Evolutionary conservation across 2,329 filamentous ascomycete genomes (phyloP).

Genomic region (Beauveria varroae): DNA sequence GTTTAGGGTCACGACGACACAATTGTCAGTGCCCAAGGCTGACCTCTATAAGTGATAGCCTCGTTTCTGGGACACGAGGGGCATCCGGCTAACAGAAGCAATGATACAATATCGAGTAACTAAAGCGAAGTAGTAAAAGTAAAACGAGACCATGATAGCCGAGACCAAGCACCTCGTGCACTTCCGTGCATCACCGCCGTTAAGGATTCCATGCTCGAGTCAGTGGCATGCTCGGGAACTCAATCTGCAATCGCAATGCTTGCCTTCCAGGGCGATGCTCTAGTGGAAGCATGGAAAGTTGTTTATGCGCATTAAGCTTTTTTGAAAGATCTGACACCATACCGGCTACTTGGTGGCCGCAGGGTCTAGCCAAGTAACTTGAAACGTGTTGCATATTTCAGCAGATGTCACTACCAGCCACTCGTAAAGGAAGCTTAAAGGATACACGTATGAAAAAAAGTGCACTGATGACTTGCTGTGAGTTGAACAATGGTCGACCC

Average conservation of each 20-base stretch:
- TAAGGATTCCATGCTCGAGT: background rate
- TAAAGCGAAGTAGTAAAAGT: background rate
- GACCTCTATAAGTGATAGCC: background rate
- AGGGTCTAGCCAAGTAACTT: background rate
- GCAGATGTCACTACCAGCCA: background rate
- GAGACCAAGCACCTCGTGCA: background rate
- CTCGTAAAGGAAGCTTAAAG: background rate
- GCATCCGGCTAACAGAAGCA: background rate
- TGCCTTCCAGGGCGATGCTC: background rate
- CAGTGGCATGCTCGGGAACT: background rate
- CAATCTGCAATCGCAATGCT: constrained; percentile 5
- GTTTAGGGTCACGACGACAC: background rate
- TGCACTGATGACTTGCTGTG: background rate
- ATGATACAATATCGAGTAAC: background rate
- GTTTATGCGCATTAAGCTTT: background rate
- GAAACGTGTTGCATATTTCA: constrained; percentile 2
- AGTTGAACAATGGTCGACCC: background rate
- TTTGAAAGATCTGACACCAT: background rate
- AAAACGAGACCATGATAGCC: background rate
- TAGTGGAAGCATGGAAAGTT: background rate
- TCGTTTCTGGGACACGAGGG: background rate
- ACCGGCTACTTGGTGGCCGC: background rate
- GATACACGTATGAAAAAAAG: no score
- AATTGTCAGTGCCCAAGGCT: background rate
- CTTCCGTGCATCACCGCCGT: background rate